Evolutionary conservation across 306 rosid species (phyloP).

Genomic region (Castanea sativa): DNA sequence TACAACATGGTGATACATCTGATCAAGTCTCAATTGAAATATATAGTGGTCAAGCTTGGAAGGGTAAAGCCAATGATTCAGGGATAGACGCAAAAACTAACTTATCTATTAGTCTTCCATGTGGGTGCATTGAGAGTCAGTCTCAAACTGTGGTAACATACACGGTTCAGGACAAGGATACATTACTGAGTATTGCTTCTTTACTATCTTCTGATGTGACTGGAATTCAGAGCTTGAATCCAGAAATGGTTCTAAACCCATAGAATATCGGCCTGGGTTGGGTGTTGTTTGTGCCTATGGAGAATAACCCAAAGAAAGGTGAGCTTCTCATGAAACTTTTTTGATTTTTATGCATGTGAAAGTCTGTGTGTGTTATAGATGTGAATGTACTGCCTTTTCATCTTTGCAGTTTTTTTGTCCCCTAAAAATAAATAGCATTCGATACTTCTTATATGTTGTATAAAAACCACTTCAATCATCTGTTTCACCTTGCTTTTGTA

Average conservation of each 20-base stretch:
- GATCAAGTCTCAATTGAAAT: conserved; percentile 16
- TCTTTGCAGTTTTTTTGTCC: too few relatives aligned
- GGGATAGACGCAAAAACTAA: neutral
- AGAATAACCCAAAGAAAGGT: conserved; percentile 44
- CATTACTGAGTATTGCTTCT: conserved; percentile 37
- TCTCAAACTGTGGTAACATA: conserved; percentile 69
- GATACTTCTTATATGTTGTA: too few relatives aligned
- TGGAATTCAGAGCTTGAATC: conserved; percentile 40
- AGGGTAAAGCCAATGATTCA: neutral
- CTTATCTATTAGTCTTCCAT: conserved; percentile 49
- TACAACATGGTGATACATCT: conserved; percentile 30
- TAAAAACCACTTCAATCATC: too few relatives aligned
- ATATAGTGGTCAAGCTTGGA: conserved; percentile 67
- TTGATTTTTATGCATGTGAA: neutral
- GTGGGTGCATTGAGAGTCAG: conserved; percentile 61
- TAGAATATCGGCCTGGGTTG: conserved; percentile 36
- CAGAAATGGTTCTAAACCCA: conserved; percentile 29
- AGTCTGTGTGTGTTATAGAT: neutral
- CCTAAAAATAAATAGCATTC: too few relatives aligned
- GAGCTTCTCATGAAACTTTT: conserved; percentile 8
- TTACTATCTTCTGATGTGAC: conserved; percentile 34
- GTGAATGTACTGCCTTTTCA: too few relatives aligned
- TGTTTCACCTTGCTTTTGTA: too few relatives aligned
- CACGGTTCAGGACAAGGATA: conserved; percentile 58
- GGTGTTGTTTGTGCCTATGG: conserved; percentile 68